Evolutionary conservation across 768 basidiomycete species (phyloP), one percentile per base, ranked within the genome.

Genomic region (Rhizopogon vesiculosus): DNA sequence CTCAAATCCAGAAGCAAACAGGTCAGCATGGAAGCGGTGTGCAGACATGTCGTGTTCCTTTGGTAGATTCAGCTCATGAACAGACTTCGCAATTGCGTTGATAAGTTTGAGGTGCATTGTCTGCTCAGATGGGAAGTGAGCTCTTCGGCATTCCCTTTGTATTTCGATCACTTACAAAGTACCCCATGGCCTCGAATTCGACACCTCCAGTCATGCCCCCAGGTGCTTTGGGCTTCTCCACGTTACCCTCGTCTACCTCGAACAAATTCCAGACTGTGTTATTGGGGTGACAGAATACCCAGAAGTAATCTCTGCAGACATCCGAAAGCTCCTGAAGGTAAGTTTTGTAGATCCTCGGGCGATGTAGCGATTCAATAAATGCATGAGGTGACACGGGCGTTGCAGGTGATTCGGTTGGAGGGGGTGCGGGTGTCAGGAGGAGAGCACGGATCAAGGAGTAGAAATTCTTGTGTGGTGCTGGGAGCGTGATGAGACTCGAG

Each of bases 171-270:
- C 91, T 61, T 63, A 98, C 96, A 64, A 95, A 84, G 70, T 98
- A 98, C 15, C 82, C 81, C 86, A 98, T 96, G 4, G 96, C 96
- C 73, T 99, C 97, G 66, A 87, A 95, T 66, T 99, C 97, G 12
- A 99, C 97, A 5, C 97, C 97, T 6, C 96, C 97, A 0, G 97
- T 98, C 86, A 98, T 98, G 15, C 97, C 96, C 5, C 94, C 93
- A 3, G 97, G 97, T 12, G 97, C 96, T 55, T 89, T 79, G 13
- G 93, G 93, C 65, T 86, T 89, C 72, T 97, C 95, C 4, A 93
- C 92, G 57, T 83, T 82, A 2, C 74, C 81, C 66, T 93, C 88
- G 66, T 98, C 92, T 2, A 91, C 87, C 62, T 96, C 89, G 7
- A 78, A 69, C 18, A 97, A 73, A 18, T 85, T 77, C 96, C 96